A percentile compares a stretch with the other conserved stretches of the same genome.
phyloP scores from a whole-genome alignment of 768 basidiomycete genomes.

The Ramaria sp. region DNA sequence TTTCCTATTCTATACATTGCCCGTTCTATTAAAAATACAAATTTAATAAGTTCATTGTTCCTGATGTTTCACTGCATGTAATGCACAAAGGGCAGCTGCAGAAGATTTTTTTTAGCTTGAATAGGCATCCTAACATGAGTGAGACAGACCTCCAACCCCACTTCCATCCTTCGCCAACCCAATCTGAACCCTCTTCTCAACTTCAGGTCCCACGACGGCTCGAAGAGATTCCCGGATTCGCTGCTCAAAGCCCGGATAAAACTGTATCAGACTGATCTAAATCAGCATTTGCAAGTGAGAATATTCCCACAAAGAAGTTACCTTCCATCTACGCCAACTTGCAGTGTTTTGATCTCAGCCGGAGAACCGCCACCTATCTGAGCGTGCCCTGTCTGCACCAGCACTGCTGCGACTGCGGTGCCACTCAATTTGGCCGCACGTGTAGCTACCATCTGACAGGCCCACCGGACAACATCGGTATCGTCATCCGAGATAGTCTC shows the following conservation, averaged over 20 bases:
- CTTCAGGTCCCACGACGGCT: constrained; percentile 66
- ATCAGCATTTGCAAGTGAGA: not conserved
- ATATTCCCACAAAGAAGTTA: constrained; percentile 18
- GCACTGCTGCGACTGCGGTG: constrained; percentile 75
- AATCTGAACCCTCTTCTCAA: constrained; percentile 72
- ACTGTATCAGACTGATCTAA: constrained; percentile 64
- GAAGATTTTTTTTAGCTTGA: not conserved
- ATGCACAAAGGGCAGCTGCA: constrained; percentile 6
- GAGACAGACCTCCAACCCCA: constrained; percentile 81
- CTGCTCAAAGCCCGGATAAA: constrained; percentile 80
- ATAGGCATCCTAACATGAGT: not conserved
- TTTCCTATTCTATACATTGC: not conserved
- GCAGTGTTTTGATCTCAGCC: constrained; percentile 40
- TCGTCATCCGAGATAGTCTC: constrained; percentile 38
- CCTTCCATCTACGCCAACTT: constrained; percentile 93
- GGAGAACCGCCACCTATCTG: constrained; percentile 34
- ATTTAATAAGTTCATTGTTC: not conserved
- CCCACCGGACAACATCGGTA: constrained; percentile 70
- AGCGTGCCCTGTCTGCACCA: constrained; percentile 72
- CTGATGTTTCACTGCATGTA: constrained; percentile 6
- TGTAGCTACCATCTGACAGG: constrained; percentile 62
- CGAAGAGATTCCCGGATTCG: constrained; percentile 65
- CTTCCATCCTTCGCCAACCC: constrained; percentile 96
- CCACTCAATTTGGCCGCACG: constrained; percentile 80
- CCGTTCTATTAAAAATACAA: not conserved